Conservation (phyloP, 78 protist species). For the Tieghemostelium lacteum region DNA sequence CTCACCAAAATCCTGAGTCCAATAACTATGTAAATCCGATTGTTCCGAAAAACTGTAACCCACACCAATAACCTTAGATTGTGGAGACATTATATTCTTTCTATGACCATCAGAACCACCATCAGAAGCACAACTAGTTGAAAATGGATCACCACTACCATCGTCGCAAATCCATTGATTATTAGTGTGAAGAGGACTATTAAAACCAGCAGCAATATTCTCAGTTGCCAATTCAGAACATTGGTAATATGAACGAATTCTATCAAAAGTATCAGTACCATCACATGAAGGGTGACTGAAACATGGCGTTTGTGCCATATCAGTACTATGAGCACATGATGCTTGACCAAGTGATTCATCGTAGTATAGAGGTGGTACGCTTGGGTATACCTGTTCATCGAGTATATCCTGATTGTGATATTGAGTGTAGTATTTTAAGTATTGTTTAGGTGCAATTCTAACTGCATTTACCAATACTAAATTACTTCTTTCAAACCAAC, state of each 20-base stretch:
- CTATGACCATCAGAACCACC: constrained; percentile 43
- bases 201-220: constrained; percentile 56
- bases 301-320: constrained; percentile 29
- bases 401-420: constrained; percentile 13
- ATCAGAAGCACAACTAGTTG: constrained; percentile 22
- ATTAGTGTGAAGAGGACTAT: constrained; percentile 27
- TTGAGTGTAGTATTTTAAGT: constrained; percentile 19
- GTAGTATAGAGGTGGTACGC: constrained; percentile 31
- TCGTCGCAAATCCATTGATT: constrained; percentile 71
- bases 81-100: constrained; percentile 34
- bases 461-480: constrained; percentile 42
- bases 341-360: constrained; percentile 23
- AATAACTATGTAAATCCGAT: constrained; percentile 8
- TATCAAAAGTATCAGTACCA: constrained; percentile 31
- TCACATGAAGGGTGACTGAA: constrained; percentile 51
- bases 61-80: constrained; percentile 5
- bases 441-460: constrained; percentile 47
- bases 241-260: constrained; percentile 26
- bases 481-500: constrained; percentile 52
- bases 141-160: constrained; percentile 20
- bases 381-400: constrained; percentile 4
- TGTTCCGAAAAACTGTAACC: constrained; percentile 1
- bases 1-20: constrained; percentile 70
- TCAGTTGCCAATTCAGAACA: constrained; percentile 36
- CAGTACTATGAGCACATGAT: neutral